Evolutionary conservation across 768 basidiomycete species (phyloP).

Genomic region (Kondoa malvinella): DNA sequence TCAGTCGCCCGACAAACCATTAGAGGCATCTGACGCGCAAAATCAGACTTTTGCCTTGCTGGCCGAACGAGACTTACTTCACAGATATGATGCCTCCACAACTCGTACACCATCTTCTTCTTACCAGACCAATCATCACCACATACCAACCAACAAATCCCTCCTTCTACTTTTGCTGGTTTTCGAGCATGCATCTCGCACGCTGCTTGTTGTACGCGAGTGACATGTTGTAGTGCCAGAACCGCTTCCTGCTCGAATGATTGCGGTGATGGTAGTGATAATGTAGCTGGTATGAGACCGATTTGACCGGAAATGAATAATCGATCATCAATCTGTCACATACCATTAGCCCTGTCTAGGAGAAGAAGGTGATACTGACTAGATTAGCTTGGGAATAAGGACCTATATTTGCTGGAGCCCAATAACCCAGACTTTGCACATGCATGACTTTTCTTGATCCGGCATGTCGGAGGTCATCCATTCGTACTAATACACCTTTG

Average conservation of each 20-base stretch:
- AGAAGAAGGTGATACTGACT: slow-evolving; percentile 37
- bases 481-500: slow-evolving; percentile 39
- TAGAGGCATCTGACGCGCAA: slow-evolving; percentile 12
- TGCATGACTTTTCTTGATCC: slow-evolving; percentile 48
- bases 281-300: slow-evolving; percentile 58
- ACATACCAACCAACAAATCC: slow-evolving; percentile 50
- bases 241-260: slow-evolving; percentile 47
- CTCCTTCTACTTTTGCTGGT: slow-evolving; percentile 47
- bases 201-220: slow-evolving; percentile 44
- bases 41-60: neutral
- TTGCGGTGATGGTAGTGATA: slow-evolving; percentile 47
- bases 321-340: slow-evolving; percentile 47
- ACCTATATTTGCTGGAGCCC: slow-evolving; percentile 98
- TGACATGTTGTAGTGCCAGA: slow-evolving; percentile 61
- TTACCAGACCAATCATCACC: slow-evolving; percentile 14
- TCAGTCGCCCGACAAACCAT: slow-evolving; percentile 30
- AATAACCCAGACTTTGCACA: slow-evolving; percentile 90
- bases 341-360: neutral
- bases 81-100: slow-evolving; percentile 18
- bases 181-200: slow-evolving; percentile 37
- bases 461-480: slow-evolving; percentile 67
- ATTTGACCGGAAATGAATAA: slow-evolving; percentile 94
- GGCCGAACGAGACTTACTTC: slow-evolving; percentile 21
- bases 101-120: neutral
- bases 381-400: slow-evolving; percentile 88